Evolutionary conservation across 2,329 filamentous ascomycete species (phyloP).

Genomic region (Colletotrichum godetiae): DNA sequence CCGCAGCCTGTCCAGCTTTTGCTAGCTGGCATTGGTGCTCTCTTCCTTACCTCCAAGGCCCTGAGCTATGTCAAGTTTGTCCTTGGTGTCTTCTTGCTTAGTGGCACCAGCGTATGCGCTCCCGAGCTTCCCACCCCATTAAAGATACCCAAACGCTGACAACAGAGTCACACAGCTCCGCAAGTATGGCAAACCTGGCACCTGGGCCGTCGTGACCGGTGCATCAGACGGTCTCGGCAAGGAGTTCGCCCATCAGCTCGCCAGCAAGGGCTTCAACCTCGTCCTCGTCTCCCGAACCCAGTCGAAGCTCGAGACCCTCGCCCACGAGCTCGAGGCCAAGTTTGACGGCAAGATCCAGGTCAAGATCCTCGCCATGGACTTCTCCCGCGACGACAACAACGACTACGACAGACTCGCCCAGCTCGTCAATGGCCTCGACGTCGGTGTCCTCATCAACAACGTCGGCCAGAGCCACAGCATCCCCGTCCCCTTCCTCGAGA

Average conservation of each 20-base stretch:
- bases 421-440: conserved; percentile 78
- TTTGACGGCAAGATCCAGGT: conserved; percentile 74
- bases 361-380: conserved; percentile 92
- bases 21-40: conserved; percentile 66
- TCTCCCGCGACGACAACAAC: conserved; percentile 78
- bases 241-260: conserved; percentile 92
- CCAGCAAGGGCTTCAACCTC: conserved; percentile 92
- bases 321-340: conserved; percentile 78
- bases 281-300: conserved; percentile 95
- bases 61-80: conserved; percentile 71
- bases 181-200: conserved; percentile 90
- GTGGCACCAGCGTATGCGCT: conserved; percentile 69
- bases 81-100: conserved; percentile 75
- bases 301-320: conserved; percentile 85
- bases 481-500: conserved; percentile 88
- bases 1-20: conserved; percentile 59
- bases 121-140: neutral
- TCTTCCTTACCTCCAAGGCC: conserved; percentile 67
- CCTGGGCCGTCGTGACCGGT: conserved; percentile 94
- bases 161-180: conserved; percentile 70
- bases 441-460: conserved; percentile 94
- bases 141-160: conserved; percentile 29
- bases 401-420: conserved; percentile 82
- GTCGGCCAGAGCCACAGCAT: conserved; percentile 95
- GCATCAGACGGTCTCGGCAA: conserved; percentile 97